phyloP scores from a whole-genome alignment of 31 red algal species.

The Porphyra umbilicalis region DNA sequence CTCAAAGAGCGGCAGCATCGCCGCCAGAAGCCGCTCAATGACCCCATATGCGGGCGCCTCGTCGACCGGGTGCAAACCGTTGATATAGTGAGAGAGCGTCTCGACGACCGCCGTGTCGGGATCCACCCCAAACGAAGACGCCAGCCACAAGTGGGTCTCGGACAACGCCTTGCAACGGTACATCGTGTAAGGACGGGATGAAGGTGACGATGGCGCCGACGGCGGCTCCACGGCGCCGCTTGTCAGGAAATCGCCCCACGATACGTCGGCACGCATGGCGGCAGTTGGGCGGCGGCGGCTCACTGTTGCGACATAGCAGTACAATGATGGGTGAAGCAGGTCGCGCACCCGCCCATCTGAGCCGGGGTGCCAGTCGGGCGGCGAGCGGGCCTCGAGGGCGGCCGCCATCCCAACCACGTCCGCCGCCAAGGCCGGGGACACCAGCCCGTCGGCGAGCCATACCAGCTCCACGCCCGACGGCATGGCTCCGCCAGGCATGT shows the following conservation, averaged over 20 bases:
- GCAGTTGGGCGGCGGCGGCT: not conserved
- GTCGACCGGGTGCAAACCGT: not conserved
- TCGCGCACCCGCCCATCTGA: not conserved
- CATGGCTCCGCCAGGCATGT: not conserved
- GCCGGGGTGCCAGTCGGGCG: not conserved
- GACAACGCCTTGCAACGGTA: not conserved
- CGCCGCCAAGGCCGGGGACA: not conserved
- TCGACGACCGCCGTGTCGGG: not conserved
- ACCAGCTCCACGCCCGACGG: not conserved
- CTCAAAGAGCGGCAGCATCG: not conserved
- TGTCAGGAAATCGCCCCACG: not conserved
- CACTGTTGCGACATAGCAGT: not conserved
- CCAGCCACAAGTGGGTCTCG: not conserved
- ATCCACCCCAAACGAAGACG: not conserved
- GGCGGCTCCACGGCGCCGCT: not conserved
- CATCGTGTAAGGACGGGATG: no score
- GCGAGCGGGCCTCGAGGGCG: not conserved
- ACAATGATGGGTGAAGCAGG: not conserved
- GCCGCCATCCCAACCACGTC: not conserved
- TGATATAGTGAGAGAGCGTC: not conserved
- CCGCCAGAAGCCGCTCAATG: not conserved
- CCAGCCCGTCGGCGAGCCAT: not conserved
- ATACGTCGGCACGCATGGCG: not conserved
- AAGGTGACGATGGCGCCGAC: no score
- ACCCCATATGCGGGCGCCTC: not conserved